Evolutionary conservation across 192 early-diverging fungal species (phyloP).

Genomic region (Funneliformis mosseae): DNA sequence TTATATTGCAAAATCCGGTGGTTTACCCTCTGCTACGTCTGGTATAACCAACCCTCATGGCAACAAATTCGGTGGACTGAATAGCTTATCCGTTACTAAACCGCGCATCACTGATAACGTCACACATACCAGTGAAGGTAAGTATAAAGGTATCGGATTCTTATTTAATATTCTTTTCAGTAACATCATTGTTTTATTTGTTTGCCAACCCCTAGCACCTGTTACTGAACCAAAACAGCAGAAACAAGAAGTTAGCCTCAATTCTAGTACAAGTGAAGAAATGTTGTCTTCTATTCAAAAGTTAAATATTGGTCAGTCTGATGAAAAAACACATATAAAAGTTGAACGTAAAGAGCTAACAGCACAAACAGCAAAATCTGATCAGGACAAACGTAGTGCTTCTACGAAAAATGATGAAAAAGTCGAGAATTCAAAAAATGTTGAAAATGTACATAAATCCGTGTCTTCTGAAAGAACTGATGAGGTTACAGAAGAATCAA

Average conservation of each 20-base stretch:
- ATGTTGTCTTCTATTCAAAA: not conserved
- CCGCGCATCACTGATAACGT: not conserved
- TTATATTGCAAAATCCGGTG: not conserved
- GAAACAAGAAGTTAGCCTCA: too few species aligned
- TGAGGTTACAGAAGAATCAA: not conserved
- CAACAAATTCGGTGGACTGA: not conserved
- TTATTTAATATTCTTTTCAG: not conserved
- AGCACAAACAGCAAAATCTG: not conserved
- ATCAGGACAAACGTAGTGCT: not conserved
- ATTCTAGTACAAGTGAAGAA: not conserved
- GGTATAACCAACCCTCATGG: not conserved
- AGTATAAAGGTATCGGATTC: not conserved
- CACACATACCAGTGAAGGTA: not conserved
- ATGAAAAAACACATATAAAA: not conserved
- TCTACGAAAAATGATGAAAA: not conserved
- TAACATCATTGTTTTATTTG: not conserved
- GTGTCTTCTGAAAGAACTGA: not conserved
- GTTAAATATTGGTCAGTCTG: not conserved
- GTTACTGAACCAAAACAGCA: not conserved
- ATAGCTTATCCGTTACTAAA: not conserved
- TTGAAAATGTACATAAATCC: not conserved
- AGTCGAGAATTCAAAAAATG: not conserved
- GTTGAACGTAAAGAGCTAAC: not conserved
- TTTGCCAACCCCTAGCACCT: not conserved
- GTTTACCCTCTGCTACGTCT: not conserved